A percentile compares a stretch with the other conserved stretches of the same genome.
Evolutionary conservation across 441 rosid genomes (phyloP).

Genomic region (Breynia disticha): DNA sequence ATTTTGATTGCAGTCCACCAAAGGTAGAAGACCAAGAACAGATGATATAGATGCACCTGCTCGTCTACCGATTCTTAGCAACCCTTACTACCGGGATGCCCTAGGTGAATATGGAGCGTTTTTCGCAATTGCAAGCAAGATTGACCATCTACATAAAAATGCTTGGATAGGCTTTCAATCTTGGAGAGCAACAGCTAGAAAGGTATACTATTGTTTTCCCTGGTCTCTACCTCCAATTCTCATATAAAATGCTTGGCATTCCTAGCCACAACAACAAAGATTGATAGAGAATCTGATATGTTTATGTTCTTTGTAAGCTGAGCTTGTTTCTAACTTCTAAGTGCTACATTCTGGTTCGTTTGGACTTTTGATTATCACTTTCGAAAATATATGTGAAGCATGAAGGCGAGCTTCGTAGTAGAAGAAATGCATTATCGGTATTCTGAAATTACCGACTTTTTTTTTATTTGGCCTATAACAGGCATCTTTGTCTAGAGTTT

Average conservation of each 20-base stretch:
- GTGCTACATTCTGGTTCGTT: no score
- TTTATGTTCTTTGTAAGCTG: neutral
- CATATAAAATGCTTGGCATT: neutral
- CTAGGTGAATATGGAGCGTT: conserved; percentile 93
- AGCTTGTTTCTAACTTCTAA: neutral
- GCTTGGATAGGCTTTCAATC: conserved; percentile 98
- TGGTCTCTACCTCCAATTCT: neutral
- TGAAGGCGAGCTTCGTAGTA: no score
- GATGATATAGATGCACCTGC: conserved; percentile 91
- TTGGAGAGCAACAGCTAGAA: conserved; percentile 91
- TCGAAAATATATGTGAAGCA: no score
- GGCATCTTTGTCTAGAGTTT: conserved; percentile 65
- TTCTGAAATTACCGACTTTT: neutral
- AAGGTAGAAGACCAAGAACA: conserved; percentile 74
- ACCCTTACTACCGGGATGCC: conserved; percentile 70
- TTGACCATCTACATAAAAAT: conserved; percentile 81
- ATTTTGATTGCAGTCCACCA: conserved; percentile 51
- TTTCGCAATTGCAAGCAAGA: conserved; percentile 72
- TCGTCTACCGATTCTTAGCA: conserved; percentile 64
- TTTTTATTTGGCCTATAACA: conserved; percentile 25
- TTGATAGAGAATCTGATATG: neutral
- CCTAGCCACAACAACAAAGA: neutral
- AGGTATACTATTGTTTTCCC: conserved; percentile 31
- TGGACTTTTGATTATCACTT: no score
- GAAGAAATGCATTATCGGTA: conserved; percentile 1